A percentile compares a stretch with the other conserved stretches of the same genome.
Evolutionary conservation across 768 basidiomycete genomes (phyloP).

Genomic region (Multifurca ochricompacta): DNA sequence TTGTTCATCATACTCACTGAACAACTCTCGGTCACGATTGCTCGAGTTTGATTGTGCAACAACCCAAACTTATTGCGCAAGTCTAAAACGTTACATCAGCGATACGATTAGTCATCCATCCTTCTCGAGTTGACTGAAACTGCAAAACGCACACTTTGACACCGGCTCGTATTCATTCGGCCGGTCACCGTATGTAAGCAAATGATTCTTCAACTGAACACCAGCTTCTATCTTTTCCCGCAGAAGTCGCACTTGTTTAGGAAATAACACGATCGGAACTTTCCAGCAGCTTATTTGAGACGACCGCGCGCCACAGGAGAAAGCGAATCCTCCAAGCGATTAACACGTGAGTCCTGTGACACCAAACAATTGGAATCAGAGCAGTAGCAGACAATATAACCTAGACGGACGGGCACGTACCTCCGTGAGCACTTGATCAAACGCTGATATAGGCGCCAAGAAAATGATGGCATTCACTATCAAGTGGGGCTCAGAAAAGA

Average conservation of each 20-base stretch:
- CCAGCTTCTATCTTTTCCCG: conserved; percentile 74
- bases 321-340: conserved; percentile 77
- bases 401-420: conserved; percentile 32
- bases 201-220: conserved; percentile 61
- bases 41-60: conserved; percentile 59
- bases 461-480: conserved; percentile 87
- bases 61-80: conserved; percentile 66
- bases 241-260: conserved; percentile 78
- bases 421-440: conserved; percentile 77
- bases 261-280: conserved; percentile 75
- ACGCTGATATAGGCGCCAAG: conserved; percentile 80
- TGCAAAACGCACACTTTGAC: conserved; percentile 57
- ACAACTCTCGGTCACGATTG: conserved; percentile 65
- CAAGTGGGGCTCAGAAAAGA: conserved; percentile 9
- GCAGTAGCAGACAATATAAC: neutral
- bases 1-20: conserved; percentile 42
- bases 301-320: conserved; percentile 62
- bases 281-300: conserved; percentile 64
- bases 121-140: neutral
- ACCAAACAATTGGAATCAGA: conserved; percentile 11
- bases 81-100: conserved; percentile 36
- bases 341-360: conserved; percentile 58
- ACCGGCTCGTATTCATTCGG: conserved; percentile 75
- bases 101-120: neutral
- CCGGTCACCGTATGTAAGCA: conserved; percentile 63